Evolutionary conservation across 2,329 filamentous ascomycete genomes (phyloP).

Genomic region (Penicillium sp.): DNA sequence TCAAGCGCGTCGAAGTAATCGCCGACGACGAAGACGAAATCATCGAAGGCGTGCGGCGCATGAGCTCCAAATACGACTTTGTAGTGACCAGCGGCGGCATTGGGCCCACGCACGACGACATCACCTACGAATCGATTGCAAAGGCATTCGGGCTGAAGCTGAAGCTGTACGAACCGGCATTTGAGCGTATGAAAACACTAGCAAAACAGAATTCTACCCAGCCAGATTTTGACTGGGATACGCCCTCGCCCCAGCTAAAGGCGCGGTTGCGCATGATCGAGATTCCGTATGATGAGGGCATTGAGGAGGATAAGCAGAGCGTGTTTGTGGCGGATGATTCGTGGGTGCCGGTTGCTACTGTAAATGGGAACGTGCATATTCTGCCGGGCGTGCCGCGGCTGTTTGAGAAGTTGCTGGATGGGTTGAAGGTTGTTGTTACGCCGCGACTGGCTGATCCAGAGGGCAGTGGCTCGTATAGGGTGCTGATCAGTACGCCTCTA

Average conservation of each 20-base stretch:
- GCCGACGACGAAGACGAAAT: constrained; percentile 90
- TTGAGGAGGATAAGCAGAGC: constrained; percentile 66
- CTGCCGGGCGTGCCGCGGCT: constrained; percentile 83
- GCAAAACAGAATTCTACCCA: constrained; percentile 70
- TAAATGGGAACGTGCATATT: constrained; percentile 92
- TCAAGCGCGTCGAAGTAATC: constrained; percentile 89
- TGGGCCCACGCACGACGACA: constrained; percentile 97
- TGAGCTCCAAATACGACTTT: constrained; percentile 88
- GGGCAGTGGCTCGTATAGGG: constrained; percentile 72
- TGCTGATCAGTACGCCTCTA: constrained; percentile 82
- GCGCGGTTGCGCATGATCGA: constrained; percentile 90
- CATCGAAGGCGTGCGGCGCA: constrained; percentile 76
- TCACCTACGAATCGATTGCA: constrained; percentile 91
- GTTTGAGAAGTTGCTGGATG: constrained; percentile 74
- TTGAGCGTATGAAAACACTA: constrained; percentile 76
- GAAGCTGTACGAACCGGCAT: constrained; percentile 71
- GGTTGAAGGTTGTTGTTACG: constrained; percentile 66
- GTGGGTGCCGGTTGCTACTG: constrained; percentile 86
- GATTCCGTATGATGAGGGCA: constrained; percentile 68
- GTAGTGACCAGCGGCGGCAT: constrained; percentile 95
- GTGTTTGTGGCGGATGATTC: constrained; percentile 75
- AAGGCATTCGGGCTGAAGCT: constrained; percentile 79
- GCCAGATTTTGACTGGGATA: constrained; percentile 78
- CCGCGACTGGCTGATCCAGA: constrained; percentile 74
- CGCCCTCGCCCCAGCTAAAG: constrained; percentile 68